These are phyloP conservation scores for Fusarium verrucosum DNA, from an alignment of 2,329 filamentous ascomycete genomes.

Conservation along the genomic window DNA sequence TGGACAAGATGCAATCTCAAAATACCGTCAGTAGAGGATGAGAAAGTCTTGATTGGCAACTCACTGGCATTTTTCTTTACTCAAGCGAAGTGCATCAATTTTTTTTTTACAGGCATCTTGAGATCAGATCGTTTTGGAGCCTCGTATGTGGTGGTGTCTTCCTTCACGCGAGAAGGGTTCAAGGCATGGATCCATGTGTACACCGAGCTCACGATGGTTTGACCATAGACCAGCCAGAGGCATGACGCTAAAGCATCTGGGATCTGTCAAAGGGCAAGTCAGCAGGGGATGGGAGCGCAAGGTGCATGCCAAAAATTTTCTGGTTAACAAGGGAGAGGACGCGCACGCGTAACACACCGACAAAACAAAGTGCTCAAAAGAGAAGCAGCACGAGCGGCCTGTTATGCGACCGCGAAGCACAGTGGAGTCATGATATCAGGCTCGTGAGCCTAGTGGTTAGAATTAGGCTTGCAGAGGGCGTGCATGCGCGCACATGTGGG, in stretches of 20 bases:
- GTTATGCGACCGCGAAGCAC: slow-evolving; percentile 50
- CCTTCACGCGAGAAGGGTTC: slow-evolving; percentile 22
- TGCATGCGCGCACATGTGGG: slow-evolving; percentile 36
- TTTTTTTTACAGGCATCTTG: background rate
- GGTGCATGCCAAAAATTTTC: slow-evolving; percentile 30
- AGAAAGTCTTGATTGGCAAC: background rate
- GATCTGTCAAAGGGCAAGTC: slow-evolving; percentile 37
- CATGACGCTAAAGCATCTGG: slow-evolving; percentile 37
- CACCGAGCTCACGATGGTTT: slow-evolving; percentile 37
- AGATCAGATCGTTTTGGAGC: background rate
- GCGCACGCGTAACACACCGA: slow-evolving; percentile 51
- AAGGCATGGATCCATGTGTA: slow-evolving; percentile 40
- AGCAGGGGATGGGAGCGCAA: slow-evolving; percentile 31
- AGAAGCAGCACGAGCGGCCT: slow-evolving; percentile 45
- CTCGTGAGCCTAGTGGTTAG: slow-evolving; percentile 42
- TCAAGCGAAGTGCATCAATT: background rate
- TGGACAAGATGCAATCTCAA: background rate
- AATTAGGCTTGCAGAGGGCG: slow-evolving; percentile 25
- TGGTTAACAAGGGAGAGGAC: slow-evolving; percentile 34
- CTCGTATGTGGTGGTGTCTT: slow-evolving; percentile 22
- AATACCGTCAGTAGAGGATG: background rate
- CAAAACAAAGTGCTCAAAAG: slow-evolving; percentile 45
- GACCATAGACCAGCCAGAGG: slow-evolving; percentile 29
- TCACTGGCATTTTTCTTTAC: background rate
- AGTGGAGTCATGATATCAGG: slow-evolving; percentile 47